Evolutionary conservation across 1,284 basidiomycete genomes (phyloP), one percentile per base, ranked within the genome.

Genomic region (Caloboletus firmus): DNA sequence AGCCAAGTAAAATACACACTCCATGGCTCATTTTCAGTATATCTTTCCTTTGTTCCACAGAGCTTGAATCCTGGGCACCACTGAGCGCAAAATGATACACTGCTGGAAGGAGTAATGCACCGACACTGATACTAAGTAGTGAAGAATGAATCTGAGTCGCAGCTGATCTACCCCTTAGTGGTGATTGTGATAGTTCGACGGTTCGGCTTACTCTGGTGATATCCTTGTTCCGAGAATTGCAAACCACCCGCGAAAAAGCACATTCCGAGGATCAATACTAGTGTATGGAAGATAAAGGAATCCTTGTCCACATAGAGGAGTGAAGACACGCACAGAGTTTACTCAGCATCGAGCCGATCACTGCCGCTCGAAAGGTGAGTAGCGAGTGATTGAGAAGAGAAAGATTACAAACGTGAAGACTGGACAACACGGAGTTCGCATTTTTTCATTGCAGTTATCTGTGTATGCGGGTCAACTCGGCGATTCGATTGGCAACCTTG

Each of bases 341-440:
- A 63, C 84, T 87, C 44, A 93, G 70, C 66, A 93, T 91, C 0
- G 88, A 85, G 3, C 91, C 90, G 52, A 93, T 83, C 46, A 93
- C 87, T 89, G 52, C 31, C 46, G 4, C 17, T 17, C 35, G 41
- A 31, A 50, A 43, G 49, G 15, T 52, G 51, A 68, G 50, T 12
- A 48, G 28, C 12, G 46, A 32, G 24, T 20, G 17, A 24, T 20
- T 28, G 26, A 2, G 41, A 49, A 49, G 31, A 42, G 26, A 47
- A 56, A 55, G 13, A 17, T 17, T 15, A 69, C 91, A 71, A 61
- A 87, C 88, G 66, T 11, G 87, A 82, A 12, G 87, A 85, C 66
- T 95, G 93, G 1, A 95, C 92, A 36, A 95, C 82, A 51, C 84
- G 81, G 26, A 95, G 79, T 67, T 95, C 88, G 61, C 92, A 93